Conservation (phyloP, 371 early-diverging fungal species). For the Haplosporangium sp. region DNA sequence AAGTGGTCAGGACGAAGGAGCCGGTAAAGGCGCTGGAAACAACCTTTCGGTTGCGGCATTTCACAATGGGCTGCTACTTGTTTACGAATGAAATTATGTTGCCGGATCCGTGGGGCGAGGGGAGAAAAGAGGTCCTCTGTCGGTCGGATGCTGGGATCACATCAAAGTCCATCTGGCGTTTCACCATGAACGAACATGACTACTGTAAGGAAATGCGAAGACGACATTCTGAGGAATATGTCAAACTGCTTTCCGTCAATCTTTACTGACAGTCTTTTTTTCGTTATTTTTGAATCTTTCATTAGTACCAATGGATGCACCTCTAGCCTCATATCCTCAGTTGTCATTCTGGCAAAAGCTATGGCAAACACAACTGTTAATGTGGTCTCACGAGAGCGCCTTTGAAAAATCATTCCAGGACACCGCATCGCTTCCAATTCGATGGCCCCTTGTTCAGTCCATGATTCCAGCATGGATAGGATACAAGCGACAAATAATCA, state of each 20-base stretch:
- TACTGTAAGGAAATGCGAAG: conserved; percentile 10
- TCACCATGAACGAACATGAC: conserved; percentile 35
- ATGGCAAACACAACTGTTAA: conserved; percentile 6
- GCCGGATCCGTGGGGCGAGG: conserved; percentile 24
- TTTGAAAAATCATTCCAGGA: not conserved
- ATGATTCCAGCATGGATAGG: conserved; percentile 25
- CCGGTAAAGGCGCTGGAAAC: conserved; percentile 20
- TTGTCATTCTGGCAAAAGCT: conserved; percentile 18
- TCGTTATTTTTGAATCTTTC: too few species aligned
- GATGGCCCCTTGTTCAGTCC: conserved; percentile 25
- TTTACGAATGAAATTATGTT: conserved; percentile 5
- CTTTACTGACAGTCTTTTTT: too few species aligned
- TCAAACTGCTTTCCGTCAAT: too few species aligned
- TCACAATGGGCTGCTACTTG: conserved; percentile 11
- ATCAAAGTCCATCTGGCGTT: conserved; percentile 25
- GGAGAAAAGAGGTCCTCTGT: conserved; percentile 22
- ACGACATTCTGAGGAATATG: too few species aligned
- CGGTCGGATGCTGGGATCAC: conserved; percentile 15
- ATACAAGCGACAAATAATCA: conserved; percentile 23
- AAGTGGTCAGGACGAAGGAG: not conserved
- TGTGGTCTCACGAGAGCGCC: conserved; percentile 9
- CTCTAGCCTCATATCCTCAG: conserved; percentile 9
- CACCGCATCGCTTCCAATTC: conserved; percentile 7
- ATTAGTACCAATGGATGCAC: conserved; percentile 25
- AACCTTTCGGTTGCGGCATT: conserved; percentile 18